These are phyloP conservation scores for Heimioporus sp. DNA, from an alignment of 768 basidiomycete species.

Conservation along the genomic window DNA sequence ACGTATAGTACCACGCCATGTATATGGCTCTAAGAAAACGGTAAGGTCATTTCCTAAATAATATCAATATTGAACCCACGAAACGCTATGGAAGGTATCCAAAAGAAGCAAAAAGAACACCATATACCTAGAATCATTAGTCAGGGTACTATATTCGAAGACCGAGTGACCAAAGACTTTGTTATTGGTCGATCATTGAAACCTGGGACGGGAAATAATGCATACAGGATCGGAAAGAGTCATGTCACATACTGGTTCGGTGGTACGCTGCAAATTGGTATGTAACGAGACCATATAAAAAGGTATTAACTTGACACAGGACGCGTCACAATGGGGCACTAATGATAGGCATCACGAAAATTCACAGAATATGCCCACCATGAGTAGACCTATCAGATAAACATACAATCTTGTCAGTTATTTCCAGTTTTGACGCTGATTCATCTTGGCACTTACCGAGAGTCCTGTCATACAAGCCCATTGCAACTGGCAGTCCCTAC, in stretches of 20 bases:
- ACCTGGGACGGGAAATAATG: neutral
- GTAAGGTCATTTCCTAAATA: neutral
- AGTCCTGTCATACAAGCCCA: too few species aligned
- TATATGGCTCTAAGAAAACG: slow-evolving; percentile 12
- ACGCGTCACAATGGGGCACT: neutral
- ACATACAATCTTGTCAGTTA: too few species aligned
- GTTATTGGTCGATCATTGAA: slow-evolving; percentile 8
- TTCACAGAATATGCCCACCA: slow-evolving; percentile 15
- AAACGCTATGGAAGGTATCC: slow-evolving; percentile 15
- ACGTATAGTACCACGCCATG: slow-evolving; percentile 20
- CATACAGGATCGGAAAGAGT: neutral
- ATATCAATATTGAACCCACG: slow-evolving; percentile 9
- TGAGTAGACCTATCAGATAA: slow-evolving; percentile 7
- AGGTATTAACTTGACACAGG: slow-evolving; percentile 12
- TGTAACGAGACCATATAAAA: slow-evolving; percentile 40
- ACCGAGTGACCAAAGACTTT: neutral
- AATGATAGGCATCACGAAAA: neutral
- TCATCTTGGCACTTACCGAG: too few species aligned
- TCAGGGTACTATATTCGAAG: neutral
- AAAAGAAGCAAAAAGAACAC: slow-evolving; percentile 9
- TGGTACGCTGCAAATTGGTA: slow-evolving; percentile 41
- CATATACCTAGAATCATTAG: neutral
- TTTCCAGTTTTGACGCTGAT: too few species aligned
- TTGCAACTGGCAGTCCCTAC: too few species aligned
- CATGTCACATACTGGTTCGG: slow-evolving; percentile 10